Conservation (phyloP, 129 eudicot species). For the Helichrysum umbraculigerum region DNA sequence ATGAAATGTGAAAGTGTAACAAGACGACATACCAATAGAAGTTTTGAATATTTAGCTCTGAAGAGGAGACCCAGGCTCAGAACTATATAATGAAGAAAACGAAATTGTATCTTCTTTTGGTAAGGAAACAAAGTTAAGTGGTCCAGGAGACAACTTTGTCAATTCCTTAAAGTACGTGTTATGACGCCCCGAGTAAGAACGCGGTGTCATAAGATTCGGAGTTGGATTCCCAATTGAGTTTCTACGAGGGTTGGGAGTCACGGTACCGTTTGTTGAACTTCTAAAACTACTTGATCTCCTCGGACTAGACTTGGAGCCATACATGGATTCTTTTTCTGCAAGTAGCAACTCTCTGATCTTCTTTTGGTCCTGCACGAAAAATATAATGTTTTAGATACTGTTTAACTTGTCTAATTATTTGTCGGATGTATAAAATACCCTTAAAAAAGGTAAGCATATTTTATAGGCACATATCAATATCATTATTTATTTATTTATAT, state of each 20-base stretch:
- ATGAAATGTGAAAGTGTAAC: neutral
- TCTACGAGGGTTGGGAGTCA: constrained; percentile 61
- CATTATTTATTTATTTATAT: neutral
- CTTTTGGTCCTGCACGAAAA: constrained; percentile 59
- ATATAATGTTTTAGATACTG: neutral
- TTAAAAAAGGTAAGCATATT: too few relatives aligned
- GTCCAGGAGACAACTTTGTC: constrained; percentile 63
- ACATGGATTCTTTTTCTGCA: constrained; percentile 54
- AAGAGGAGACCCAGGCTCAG: constrained; percentile 77
- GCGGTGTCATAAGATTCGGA: constrained; percentile 61
- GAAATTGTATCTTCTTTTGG: constrained; percentile 79
- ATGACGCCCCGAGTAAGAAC: constrained; percentile 64
- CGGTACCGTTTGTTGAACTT: constrained; percentile 54
- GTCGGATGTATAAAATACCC: neutral
- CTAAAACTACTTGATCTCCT: constrained; percentile 73
- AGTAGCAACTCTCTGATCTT: constrained; percentile 66
- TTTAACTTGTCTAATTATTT: neutral
- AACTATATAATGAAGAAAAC: constrained; percentile 67
- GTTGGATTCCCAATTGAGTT: constrained; percentile 54
- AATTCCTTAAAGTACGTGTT: constrained; percentile 68
- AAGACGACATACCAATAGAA: constrained; percentile 29
- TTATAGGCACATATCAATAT: neutral
- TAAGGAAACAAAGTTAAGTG: constrained; percentile 63
- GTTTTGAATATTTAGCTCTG: constrained; percentile 35
- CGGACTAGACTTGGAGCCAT: constrained; percentile 52